phyloP scores from a whole-genome alignment of 768 basidiomycete species.

The Porphyrellus cyaneotinctus region DNA sequence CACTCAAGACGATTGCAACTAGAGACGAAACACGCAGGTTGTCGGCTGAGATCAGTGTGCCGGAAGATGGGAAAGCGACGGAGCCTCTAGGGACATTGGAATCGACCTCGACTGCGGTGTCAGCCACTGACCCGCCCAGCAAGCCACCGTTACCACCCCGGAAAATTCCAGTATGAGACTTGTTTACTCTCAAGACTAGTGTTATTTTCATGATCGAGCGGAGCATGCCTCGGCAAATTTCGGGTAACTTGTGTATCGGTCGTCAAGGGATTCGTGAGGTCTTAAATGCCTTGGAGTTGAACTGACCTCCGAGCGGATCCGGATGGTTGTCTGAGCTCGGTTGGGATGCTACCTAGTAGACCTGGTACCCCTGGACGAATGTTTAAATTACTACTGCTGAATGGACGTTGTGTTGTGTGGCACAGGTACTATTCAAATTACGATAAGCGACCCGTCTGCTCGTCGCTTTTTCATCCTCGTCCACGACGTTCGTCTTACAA shows the following conservation, averaged over 20 bases:
- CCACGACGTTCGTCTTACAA: not conserved
- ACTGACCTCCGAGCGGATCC: too few species aligned
- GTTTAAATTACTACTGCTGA: too few species aligned
- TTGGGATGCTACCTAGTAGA: too few species aligned
- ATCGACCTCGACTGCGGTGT: conserved; percentile 1
- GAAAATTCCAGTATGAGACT: conserved; percentile 13
- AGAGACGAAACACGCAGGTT: conserved; percentile 38
- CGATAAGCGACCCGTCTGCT: conserved; percentile 7
- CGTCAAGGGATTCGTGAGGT: not conserved
- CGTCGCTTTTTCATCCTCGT: not conserved
- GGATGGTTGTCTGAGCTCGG: not conserved
- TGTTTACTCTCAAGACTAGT: not conserved
- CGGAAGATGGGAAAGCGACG: conserved; percentile 4
- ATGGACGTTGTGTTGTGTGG: too few species aligned
- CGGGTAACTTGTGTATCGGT: not conserved
- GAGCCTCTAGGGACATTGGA: conserved; percentile 2
- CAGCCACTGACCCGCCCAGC: conserved; percentile 2
- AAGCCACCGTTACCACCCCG: conserved; percentile 38
- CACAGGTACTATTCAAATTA: conserved; percentile 16
- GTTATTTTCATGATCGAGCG: not conserved
- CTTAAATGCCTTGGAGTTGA: not conserved
- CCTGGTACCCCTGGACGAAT: not conserved
- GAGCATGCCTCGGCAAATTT: not conserved
- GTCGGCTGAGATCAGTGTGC: conserved; percentile 20
- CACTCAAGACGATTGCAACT: conserved; percentile 54